phyloP scores from a whole-genome alignment of 441 rosid species.

The Cnidoscolus chayamansa region DNA sequence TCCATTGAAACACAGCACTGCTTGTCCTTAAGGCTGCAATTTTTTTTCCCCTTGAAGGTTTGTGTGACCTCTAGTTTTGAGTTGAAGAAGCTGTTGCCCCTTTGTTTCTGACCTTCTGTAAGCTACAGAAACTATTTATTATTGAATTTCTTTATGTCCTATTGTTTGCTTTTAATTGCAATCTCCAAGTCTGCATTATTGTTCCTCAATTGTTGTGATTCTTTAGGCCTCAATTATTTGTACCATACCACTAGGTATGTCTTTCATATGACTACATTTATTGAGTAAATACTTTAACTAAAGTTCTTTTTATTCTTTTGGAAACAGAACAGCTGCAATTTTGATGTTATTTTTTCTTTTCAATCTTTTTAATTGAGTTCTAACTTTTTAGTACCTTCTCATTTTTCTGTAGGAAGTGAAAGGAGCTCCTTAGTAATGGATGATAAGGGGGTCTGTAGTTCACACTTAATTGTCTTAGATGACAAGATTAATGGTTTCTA shows the following conservation, averaged over 20 bases:
- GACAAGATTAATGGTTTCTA: constrained; percentile 40
- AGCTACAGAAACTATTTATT: constrained; percentile 19
- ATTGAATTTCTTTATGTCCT: constrained; percentile 5
- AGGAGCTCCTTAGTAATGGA: constrained; percentile 39
- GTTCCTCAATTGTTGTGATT: constrained; percentile 26
- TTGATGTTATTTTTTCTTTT: neutral
- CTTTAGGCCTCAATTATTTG: constrained; percentile 32
- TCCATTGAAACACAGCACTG: constrained; percentile 19
- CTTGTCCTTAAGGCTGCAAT: constrained; percentile 12
- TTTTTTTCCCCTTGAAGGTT: neutral
- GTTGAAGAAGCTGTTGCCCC: neutral
- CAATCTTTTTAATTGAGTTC: neutral
- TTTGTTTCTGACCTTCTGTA: constrained; percentile 27
- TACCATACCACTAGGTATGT: constrained; percentile 17
- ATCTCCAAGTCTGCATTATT: constrained; percentile 18
- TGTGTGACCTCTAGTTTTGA: constrained; percentile 13
- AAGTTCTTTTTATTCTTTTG: neutral
- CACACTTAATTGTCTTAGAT: constrained; percentile 35
- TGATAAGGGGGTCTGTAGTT: constrained; percentile 34
- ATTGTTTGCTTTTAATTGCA: constrained; percentile 6
- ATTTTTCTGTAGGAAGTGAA: constrained; percentile 30
- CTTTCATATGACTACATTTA: neutral
- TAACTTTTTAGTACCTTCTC: neutral
- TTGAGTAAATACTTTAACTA: neutral
- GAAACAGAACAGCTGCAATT: neutral